These are phyloP conservation scores for Ochetophila trinervis DNA, from an alignment of 306 rosid genomes.

Conservation along the genomic window DNA sequence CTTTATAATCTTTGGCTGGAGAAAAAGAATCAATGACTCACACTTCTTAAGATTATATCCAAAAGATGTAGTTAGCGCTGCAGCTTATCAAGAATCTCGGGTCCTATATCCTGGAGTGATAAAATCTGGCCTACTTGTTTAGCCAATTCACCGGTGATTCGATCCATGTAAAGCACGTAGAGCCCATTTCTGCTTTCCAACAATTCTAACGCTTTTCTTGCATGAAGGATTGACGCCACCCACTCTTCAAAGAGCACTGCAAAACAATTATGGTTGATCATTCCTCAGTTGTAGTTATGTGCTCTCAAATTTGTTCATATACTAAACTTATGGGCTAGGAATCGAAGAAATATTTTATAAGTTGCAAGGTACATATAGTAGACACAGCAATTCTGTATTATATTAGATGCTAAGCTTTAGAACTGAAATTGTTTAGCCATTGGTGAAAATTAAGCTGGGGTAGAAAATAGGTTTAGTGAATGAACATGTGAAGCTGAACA, in stretches of 20 bases:
- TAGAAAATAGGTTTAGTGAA: conserved; percentile 6
- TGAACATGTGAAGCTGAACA: conserved; percentile 23
- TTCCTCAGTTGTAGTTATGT: conserved; percentile 5
- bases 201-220: conserved; percentile 65
- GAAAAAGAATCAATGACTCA: conserved; percentile 2
- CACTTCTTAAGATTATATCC: neutral
- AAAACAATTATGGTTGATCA: conserved; percentile 18
- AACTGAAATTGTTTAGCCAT: conserved; percentile 3
- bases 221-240: conserved; percentile 65
- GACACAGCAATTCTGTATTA: neutral
- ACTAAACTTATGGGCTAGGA: neutral
- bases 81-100: conserved; percentile 47
- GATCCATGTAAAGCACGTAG: conserved; percentile 72
- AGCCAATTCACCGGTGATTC: conserved; percentile 66
- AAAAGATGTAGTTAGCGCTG: conserved; percentile 32
- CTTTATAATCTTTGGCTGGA: neutral
- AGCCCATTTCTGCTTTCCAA: conserved; percentile 90
- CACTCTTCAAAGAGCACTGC: conserved; percentile 82
- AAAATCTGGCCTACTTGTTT: conserved; percentile 45
- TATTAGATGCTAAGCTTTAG: neutral
- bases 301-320: neutral
- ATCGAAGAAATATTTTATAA: conserved; percentile 6
- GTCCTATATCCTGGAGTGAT: conserved; percentile 53
- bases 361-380: conserved; percentile 4
- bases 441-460: neutral